phyloP scores from a whole-genome alignment of 139 green algal genomes.

The Chlorella sp. region DNA sequence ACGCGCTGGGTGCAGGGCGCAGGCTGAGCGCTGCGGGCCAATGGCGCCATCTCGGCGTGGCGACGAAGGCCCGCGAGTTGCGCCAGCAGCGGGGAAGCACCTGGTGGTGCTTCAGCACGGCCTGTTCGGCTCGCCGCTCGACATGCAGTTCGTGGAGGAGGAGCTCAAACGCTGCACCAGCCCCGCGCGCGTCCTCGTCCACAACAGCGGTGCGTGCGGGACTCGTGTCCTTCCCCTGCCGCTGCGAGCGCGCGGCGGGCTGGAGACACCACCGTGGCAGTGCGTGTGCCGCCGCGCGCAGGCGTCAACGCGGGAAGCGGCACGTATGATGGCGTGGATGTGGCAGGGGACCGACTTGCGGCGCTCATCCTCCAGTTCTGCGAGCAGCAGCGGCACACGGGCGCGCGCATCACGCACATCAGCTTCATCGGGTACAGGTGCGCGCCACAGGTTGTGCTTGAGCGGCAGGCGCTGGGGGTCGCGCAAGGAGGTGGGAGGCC shows the following conservation, averaged over 20 bases:
- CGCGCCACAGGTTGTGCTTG: not conserved
- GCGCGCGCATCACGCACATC: not conserved
- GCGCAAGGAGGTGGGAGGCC: not conserved
- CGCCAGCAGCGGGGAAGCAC: no score
- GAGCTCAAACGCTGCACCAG: slow-evolving; percentile 1
- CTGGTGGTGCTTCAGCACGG: slow-evolving; percentile 23
- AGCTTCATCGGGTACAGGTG: not conserved
- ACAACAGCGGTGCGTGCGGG: slow-evolving; percentile 9
- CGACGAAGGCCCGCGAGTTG: no score
- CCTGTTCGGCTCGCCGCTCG: slow-evolving; percentile 14
- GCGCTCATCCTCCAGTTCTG: not conserved
- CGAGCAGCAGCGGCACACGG: not conserved
- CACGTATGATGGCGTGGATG: slow-evolving; percentile 19
- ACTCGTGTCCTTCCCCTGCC: no score
- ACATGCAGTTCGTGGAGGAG: slow-evolving; percentile 10
- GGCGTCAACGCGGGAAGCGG: slow-evolving; percentile 1
- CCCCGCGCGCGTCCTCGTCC: not conserved
- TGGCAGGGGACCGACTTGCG: slow-evolving; percentile 2
- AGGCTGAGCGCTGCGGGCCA: no score
- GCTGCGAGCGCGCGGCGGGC: no score
- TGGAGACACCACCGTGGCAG: no score
- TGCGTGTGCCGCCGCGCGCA: not conserved
- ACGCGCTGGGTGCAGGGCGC: no score
- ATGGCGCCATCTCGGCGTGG: no score
- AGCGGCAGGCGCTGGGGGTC: not conserved